Conservation (phyloP, 257 asterid species). For the Solanum lycopersicoides region DNA sequence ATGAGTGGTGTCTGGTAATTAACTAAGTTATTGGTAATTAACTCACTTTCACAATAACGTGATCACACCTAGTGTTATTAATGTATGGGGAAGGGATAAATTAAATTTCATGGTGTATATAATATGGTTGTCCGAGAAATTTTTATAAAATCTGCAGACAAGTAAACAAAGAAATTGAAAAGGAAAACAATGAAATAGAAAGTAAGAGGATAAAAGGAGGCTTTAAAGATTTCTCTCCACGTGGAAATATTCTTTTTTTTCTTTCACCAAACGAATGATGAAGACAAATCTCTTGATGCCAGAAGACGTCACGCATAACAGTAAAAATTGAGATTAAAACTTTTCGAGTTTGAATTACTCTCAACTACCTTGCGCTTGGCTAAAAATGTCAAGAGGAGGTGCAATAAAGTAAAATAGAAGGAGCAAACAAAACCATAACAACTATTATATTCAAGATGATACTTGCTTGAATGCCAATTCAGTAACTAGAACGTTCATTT, state of each 20-base stretch:
- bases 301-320: not conserved
- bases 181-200: not conserved
- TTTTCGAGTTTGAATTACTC: not conserved
- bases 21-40: not conserved
- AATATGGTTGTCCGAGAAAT: not conserved
- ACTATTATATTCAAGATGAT: not conserved
- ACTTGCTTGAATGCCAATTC: not conserved
- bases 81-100: not conserved
- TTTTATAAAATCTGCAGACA: not conserved
- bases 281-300: not conserved
- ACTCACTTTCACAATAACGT: not conserved
- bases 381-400: not conserved
- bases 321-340: not conserved
- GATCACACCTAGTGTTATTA: not conserved
- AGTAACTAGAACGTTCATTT: not conserved
- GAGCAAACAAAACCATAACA: not conserved
- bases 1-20: not conserved
- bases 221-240: not conserved
- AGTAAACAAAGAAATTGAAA: not conserved
- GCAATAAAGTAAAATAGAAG: not conserved
- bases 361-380: not conserved
- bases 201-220: not conserved
- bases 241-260: not conserved
- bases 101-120: not conserved
- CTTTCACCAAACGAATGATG: not conserved